phyloP scores from a whole-genome alignment of 495 filamentous ascomycete species.

The Lophiostoma macrostomum region DNA sequence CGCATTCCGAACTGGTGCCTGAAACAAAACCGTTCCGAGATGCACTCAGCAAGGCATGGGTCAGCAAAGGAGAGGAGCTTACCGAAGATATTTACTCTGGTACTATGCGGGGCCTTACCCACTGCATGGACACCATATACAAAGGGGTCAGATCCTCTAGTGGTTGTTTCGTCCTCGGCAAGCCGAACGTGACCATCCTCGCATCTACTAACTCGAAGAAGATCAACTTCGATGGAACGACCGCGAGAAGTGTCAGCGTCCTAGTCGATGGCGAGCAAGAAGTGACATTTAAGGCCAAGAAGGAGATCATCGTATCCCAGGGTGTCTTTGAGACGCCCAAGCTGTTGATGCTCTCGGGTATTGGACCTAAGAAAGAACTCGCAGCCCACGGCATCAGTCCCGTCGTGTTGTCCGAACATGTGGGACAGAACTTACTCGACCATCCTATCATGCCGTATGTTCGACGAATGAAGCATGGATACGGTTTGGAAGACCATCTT shows the following conservation, averaged over 20 bases:
- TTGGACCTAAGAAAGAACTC: constrained; percentile 56
- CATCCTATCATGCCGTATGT: constrained; percentile 56
- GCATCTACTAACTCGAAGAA: constrained; percentile 49
- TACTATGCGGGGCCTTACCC: constrained; percentile 54
- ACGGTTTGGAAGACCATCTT: constrained; percentile 52
- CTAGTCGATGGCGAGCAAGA: constrained; percentile 29
- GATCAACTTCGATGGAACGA: constrained; percentile 51
- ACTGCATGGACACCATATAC: constrained; percentile 58
- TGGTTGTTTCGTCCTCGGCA: constrained; percentile 52
- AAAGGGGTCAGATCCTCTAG: constrained; percentile 55
- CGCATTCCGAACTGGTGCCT: constrained; percentile 54
- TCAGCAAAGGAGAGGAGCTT: constrained; percentile 50
- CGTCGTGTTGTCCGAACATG: constrained; percentile 46
- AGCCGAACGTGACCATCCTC: constrained; percentile 56
- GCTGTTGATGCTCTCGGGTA: constrained; percentile 63
- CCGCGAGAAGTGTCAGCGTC: constrained; percentile 41
- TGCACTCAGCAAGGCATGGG: constrained; percentile 55
- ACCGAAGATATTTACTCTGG: constrained; percentile 57
- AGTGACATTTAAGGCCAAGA: constrained; percentile 31
- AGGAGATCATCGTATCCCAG: constrained; percentile 57
- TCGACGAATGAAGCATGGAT: constrained; percentile 54
- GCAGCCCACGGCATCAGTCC: constrained; percentile 52
- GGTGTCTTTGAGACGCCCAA: constrained; percentile 59
- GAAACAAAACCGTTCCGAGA: constrained; percentile 56
- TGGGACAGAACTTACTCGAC: constrained; percentile 61